Percentiles rank a stretch among this genome's conserved stretches.
Conservation (phyloP, 345 rosid genomes). For the Zanthoxylum bungeanum region DNA sequence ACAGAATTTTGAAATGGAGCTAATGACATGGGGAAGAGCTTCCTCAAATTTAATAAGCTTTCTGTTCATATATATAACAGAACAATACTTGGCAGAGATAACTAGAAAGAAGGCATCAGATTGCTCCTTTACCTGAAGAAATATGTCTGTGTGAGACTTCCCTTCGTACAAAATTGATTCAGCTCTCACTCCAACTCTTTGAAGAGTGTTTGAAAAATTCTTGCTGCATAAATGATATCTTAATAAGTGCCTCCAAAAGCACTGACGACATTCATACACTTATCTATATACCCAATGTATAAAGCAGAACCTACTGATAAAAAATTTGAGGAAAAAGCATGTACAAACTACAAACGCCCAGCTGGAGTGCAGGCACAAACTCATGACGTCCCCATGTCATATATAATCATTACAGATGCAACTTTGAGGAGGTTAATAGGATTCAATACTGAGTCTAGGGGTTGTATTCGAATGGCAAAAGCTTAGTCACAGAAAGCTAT, state of each 20-base stretch:
- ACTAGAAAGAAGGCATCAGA: neutral
- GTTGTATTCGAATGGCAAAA: neutral
- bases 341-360: neutral
- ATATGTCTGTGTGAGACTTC: constrained; percentile 92
- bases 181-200: constrained; percentile 70
- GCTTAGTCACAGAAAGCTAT: neutral
- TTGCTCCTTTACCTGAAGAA: constrained; percentile 69
- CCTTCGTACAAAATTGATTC: constrained; percentile 74
- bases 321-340: neutral
- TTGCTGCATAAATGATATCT: constrained; percentile 46
- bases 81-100: neutral
- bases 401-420: neutral
- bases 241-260: constrained; percentile 3
- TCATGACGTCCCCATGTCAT: neutral
- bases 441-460: neutral
- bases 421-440: neutral
- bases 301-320: neutral
- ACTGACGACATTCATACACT: neutral
- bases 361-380: neutral
- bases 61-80: neutral
- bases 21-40: neutral
- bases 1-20: neutral
- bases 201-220: constrained; percentile 69
- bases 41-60: neutral
- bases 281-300: neutral